Evolutionary conservation across 176 grass and related monocot species (phyloP).

Genomic region (Calamus simplicifolius): DNA sequence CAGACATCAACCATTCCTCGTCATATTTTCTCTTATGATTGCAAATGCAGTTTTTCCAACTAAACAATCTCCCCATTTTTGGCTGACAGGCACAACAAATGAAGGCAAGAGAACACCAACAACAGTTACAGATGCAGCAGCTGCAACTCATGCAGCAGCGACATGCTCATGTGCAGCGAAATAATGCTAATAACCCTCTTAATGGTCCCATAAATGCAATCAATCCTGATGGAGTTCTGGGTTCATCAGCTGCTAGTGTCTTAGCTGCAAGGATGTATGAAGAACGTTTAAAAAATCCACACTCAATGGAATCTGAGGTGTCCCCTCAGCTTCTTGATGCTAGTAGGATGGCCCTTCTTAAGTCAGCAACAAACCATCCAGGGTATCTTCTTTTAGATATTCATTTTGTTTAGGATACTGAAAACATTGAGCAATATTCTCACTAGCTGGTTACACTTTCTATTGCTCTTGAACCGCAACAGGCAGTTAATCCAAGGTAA

Average conservation of each 20-base stretch:
- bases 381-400: conserved; percentile 32
- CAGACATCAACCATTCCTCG: too few relatives aligned
- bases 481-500: conserved; percentile 74
- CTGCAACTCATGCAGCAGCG: conserved; percentile 88
- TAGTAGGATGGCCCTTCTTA: conserved; percentile 85
- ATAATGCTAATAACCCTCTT: conserved; percentile 51
- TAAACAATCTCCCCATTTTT: not conserved
- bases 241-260: conserved; percentile 74
- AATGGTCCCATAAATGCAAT: conserved; percentile 56
- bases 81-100: conserved; percentile 56
- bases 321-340: conserved; percentile 70
- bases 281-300: conserved; percentile 81
- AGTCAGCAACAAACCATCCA: conserved; percentile 73
- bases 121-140: conserved; percentile 94
- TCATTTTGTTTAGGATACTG: conserved; percentile 7
- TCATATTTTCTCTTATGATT: too few relatives aligned
- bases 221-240: conserved; percentile 76
- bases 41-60: too few relatives aligned
- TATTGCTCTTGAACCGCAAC: not conserved
- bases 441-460: not conserved
- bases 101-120: conserved; percentile 91
- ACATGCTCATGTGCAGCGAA: conserved; percentile 77
- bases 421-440: conserved; percentile 1
- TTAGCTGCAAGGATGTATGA: conserved; percentile 97
- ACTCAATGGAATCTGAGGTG: conserved; percentile 68